Evolutionary conservation across 1,284 basidiomycete genomes (phyloP), one percentile per base, ranked within the genome.

Genomic region (Naganishia sp.): DNA sequence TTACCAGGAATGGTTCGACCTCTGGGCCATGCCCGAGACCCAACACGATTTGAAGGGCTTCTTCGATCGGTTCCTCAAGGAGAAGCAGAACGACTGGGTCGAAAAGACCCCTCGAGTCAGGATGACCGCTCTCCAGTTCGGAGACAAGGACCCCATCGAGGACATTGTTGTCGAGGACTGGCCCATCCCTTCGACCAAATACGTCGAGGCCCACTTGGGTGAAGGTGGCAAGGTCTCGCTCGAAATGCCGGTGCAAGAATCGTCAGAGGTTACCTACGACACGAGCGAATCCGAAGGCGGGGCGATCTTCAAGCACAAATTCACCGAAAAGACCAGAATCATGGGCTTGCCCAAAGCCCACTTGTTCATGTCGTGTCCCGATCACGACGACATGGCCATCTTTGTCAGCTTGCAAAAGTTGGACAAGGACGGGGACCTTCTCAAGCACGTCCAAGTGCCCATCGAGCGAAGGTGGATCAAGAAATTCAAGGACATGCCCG

Each of bases 361-460:
- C 64, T 64, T 73, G 13, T 70, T 67, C 69, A 70, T 72, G 72
- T 68, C 67, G 23, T 72, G 72, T 45, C 56, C 63, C 15, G 69
- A 68, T 16, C 70, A 72, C 64, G 68, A 73, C 68, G 72, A 73
- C 67, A 70, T 73, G 63, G 70, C 72, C 54, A 70, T 72, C 46
- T 69, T 70, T 55, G 55, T 73, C 45, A 69, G 70, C 65, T 67
- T 73, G 53, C 71, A 71, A 64, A 73, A 73, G 64, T 61, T 72
- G 57, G 71, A 69, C 66, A 55, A 50, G 25, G 66, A 70, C 48
- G 72, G 72, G 54, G 70, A 69, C 23, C 46, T 64, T 7, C 64
- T 73, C 31, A 57, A 71, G 72, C 50, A 71, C 72, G 54, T 56
- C 55, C 50, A 66, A 66, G 33, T 55, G 64, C 57, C 57, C 10